A percentile compares a stretch with the other conserved stretches of the same genome.
Conservation (phyloP, 352 stramenopile genomes). For the Globisporangium spiculum region DNA sequence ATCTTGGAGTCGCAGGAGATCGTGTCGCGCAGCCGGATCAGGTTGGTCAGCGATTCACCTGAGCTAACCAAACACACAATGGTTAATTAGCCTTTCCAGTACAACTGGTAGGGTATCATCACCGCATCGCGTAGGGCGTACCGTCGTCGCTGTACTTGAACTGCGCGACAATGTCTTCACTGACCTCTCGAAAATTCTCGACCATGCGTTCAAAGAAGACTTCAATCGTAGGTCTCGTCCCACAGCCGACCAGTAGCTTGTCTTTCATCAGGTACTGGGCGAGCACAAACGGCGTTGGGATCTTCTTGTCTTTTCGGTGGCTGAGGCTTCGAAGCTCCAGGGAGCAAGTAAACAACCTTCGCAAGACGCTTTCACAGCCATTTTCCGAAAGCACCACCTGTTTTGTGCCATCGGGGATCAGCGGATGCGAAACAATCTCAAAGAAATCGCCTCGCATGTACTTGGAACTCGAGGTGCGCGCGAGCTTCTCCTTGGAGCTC, state of each 20-base stretch:
- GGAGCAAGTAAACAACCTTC: slow-evolving; percentile 34
- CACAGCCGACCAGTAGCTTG: slow-evolving; percentile 13
- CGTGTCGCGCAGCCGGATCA: slow-evolving; percentile 70
- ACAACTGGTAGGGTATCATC: not conserved
- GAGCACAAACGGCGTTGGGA: slow-evolving; percentile 24
- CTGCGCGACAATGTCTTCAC: slow-evolving; percentile 70
- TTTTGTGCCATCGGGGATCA: slow-evolving; percentile 60
- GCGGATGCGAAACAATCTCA: slow-evolving; percentile 33
- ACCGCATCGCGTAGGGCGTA: slow-evolving; percentile 10
- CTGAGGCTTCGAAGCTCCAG: slow-evolving; percentile 5
- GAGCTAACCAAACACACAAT: slow-evolving; percentile 14
- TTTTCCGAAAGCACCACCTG: slow-evolving; percentile 35
- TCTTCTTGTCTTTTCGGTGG: not conserved
- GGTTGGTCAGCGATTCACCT: slow-evolving; percentile 63
- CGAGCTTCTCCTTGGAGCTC: slow-evolving; percentile 55
- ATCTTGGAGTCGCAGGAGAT: slow-evolving; percentile 64
- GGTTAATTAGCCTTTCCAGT: not conserved
- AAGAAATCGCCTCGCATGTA: slow-evolving; percentile 36
- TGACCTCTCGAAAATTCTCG: slow-evolving; percentile 45
- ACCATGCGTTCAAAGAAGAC: slow-evolving; percentile 43
- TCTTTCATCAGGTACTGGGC: slow-evolving; percentile 41
- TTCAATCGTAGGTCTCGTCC: slow-evolving; percentile 24
- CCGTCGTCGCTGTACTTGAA: slow-evolving; percentile 85
- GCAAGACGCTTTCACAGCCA: slow-evolving; percentile 49
- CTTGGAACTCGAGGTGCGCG: slow-evolving; percentile 41